Evolutionary conservation across 2,329 filamentous ascomycete species (phyloP).

Genomic region (Sphaerulina vaccinii): DNA sequence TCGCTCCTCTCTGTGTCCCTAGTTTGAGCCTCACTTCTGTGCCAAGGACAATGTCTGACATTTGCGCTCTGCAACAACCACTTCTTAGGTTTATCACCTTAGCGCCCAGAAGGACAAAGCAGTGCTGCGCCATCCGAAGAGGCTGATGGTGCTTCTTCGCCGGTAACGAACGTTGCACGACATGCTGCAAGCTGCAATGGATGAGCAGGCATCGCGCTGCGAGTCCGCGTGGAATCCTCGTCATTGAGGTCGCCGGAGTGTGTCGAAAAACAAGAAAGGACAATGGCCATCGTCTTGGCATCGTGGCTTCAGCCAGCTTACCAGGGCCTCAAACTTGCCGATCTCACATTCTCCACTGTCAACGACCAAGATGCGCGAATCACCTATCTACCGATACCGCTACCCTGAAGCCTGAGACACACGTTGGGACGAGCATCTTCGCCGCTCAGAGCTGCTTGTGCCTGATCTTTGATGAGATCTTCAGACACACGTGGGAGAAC

Average conservation of each 20-base stretch:
- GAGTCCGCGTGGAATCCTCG: conserved; percentile 5
- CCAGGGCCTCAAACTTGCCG: conserved; percentile 1
- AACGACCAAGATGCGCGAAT: conserved; percentile 6
- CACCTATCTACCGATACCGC: neutral
- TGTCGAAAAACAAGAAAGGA: conserved; percentile 4
- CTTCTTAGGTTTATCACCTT: neutral
- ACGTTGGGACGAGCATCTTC: conserved; percentile 6
- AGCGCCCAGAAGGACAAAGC: neutral
- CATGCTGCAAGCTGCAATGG: neutral
- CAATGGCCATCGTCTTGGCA: neutral
- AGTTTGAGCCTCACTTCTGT: neutral
- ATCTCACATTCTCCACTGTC: conserved; percentile 9
- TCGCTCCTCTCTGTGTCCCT: neutral
- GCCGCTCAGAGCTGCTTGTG: too few species aligned
- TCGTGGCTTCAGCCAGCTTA: neutral
- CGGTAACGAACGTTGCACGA: neutral
- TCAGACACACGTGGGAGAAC: too few species aligned
- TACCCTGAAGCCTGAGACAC: neutral
- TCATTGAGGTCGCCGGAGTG: conserved; percentile 7
- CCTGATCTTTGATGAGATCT: too few species aligned
- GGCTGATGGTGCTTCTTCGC: neutral
- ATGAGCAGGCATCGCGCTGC: conserved; percentile 2
- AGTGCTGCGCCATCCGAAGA: too few species aligned
- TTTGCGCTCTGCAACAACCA: too few species aligned
- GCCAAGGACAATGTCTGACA: too few species aligned